A percentile compares a stretch with the other conserved stretches of the same genome.
These are phyloP conservation scores for Coemansia biformis DNA, from an alignment of 192 early-diverging fungal genomes.

Conservation along the genomic window DNA sequence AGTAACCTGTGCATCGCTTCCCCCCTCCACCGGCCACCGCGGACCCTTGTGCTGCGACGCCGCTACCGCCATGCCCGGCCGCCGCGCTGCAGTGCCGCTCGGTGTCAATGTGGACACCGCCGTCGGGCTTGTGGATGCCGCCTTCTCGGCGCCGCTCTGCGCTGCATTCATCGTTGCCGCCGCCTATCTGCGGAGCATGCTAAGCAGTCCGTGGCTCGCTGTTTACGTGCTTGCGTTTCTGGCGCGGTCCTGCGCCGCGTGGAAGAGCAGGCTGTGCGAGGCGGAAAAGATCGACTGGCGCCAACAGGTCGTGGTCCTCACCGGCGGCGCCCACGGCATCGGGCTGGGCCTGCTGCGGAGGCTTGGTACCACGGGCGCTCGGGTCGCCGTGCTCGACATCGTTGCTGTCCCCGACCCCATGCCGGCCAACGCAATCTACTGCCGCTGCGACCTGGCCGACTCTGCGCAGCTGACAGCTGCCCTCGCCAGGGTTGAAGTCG, in stretches of 20 bases:
- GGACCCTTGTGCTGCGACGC: too few relatives aligned
- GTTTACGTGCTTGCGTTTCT: conserved; percentile 11
- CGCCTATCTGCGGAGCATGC: conserved; percentile 9
- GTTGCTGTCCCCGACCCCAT: conserved; percentile 7
- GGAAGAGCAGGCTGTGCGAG: not conserved
- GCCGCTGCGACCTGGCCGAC: too few relatives aligned
- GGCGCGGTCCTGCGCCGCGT: not conserved
- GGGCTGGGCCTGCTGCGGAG: conserved; percentile 26
- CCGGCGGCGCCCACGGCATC: conserved; percentile 43
- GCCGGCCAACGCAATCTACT: conserved; percentile 6
- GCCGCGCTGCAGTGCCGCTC: conserved; percentile 1
- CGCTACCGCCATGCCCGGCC: not conserved
- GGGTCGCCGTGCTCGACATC: conserved; percentile 36
- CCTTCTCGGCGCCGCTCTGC: conserved; percentile 10
- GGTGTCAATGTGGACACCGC: conserved; percentile 39
- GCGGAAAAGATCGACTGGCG: conserved; percentile 22
- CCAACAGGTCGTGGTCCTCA: conserved; percentile 31
- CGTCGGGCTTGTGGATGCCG: not conserved
- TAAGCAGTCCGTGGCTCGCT: conserved; percentile 8
- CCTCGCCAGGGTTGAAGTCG: conserved; percentile 10
- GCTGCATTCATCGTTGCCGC: conserved; percentile 1
- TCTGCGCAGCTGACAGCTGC: conserved; percentile 10
- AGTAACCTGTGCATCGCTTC: too few relatives aligned
- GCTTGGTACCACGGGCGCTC: conserved; percentile 8
- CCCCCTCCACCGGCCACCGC: too few relatives aligned